Evolutionary conservation across 2,329 filamentous ascomycete species (phyloP), one percentile per base, ranked within the genome.

Genomic region (Ophiocordyceps sinensis): DNA sequence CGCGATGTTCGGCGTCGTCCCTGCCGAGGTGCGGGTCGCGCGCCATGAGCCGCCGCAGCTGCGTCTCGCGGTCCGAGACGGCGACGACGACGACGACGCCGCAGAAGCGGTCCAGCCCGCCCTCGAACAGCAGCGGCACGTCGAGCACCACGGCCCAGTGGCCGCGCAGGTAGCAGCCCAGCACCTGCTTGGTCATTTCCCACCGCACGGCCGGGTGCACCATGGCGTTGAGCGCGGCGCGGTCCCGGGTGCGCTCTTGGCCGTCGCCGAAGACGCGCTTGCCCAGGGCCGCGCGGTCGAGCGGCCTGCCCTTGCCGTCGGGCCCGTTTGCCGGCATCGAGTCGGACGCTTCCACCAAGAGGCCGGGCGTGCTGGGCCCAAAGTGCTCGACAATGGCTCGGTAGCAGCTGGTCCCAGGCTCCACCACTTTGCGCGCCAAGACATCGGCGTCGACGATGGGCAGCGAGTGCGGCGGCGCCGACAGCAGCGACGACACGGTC

Each of bases 361-460:
- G 75, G 44, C 95, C 87, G 0, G 89, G 87, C 0, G 88, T 95
- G 4, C 75, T 83, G 26, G 85, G 72, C 1, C 72, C 74, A 59
- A 98, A 98, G 62, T 94, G 70, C 17, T 71, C 63, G 34, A 96
- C 74, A 49, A 98, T 94, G 45, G 81, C 77, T 39, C 73, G 67
- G 69, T 96, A 95, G 51, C 83, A 89, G 12, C 73, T 57, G 6
- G 85, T 94, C 26, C 91, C 91, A 1, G 91, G 91, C 60, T 94
- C 86, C 58, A 98, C 89, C 44, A 96, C 91, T 60, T 91, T 75
- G 52, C 89, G 87, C 38, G 91, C 89, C 45, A 96, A 73, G 42
- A 93, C 65, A 66, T 98, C 91, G 57, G 91, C 89, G 58, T 98
- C 91, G 66, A 98, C 81, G 51, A 98, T 74, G 53, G 91, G 88